Base-by-base conservation (phyloP, 2,329 filamentous ascomycete species). In the Macrophomina phaseolina region DNA sequence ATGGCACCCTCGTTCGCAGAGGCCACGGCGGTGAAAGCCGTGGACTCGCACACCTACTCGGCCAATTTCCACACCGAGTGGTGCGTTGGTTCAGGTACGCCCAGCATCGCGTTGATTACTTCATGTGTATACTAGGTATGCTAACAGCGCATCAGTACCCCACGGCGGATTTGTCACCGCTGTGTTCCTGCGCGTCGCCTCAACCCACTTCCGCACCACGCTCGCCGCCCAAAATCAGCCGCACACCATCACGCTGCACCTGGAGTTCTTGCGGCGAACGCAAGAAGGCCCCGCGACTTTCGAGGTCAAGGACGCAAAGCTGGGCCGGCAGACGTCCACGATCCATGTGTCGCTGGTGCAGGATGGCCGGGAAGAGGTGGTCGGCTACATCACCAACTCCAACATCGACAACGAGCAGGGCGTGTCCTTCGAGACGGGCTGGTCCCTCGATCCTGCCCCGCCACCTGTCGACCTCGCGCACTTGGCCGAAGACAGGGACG, bases 101-200 rank as follows among this genome's bases (percentile, higher is more conserved):
- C 2, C 82, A 69, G 87, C 87, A 87, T 36, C 42, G 42, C 30
- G 11, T 65, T 46, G 23, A 56, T 34, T 38, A 23, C 65, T 38
- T 32, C 48, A 38, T 7, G 7, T 1, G 36, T 40, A 48, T 30
- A 28, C 3, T 14, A 30, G n/a, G 38, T n/a, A 38, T 32, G 28
- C 67, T 65, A 14, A 64, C 45, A 34, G 32, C 28, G 12, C 53
- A n/a, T 42, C 72, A 89, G 90, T 92, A 12, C 89, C 90, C 5
- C 89, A 92, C 75, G 90, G 90, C 63, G 90, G 90, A 67, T 90
- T 89, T 71, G 86, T 91, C 16, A 89, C 89, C 9, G 83, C 87
- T 0, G 82, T 85, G 58, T 83, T 92, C 68, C 82, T 90, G 68
- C 82, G 83, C 64, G 86, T 88, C 18, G 87, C 87, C 30, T 78